Evolutionary conservation across 2,329 filamentous ascomycete genomes (phyloP), one percentile per base, ranked within the genome.

Genomic region (Talaromyces islandicus): DNA sequence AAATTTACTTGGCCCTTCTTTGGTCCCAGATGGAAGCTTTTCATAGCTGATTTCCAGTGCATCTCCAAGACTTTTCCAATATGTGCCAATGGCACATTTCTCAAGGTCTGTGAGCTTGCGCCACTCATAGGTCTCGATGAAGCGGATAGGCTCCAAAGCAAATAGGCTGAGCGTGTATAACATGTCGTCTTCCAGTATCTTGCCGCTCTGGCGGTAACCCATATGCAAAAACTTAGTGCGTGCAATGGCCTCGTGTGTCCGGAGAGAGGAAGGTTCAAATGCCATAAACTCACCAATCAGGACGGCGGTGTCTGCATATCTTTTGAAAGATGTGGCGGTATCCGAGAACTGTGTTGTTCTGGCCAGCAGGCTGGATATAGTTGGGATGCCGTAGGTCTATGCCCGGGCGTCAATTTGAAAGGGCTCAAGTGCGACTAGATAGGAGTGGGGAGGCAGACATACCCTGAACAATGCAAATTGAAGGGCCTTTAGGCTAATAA

Each of bases 51-150:
- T 88, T 0, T 79, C 81, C 83, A 92, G 88, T 57, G 84, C 83
- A 65, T 91, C 86, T 9, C 88, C 89, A 19, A 90, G 74, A 56
- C 80, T 80, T 71, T 89, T 89, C 88, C 88, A 92, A 67, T 88
- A 85, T 0, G 84, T 85, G 12, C 83, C 86, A 29, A 87, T 73
- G 0, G 88, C 88, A 62, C 86, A 89, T 14, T 78, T 71, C 72
- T 92, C 90, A 72, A 92, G 78, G 0, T 87, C 83, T 14, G 81
- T 87, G 19, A 91, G 71, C 7, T 75, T 51, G 2, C 90, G 82
- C 89, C 89, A 93, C 69, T 92, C 90, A 66, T 85, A 89, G 3
- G 75, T 75, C 4, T 79, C 71, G 32, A 89, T 81, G 78, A 88
- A 91, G 14, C 81, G 77, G 27, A 83, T 73, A 0, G 88, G 88